These are phyloP conservation scores for Eucalyptus sp. DNA, from an alignment of 345 rosid species.

Conservation along the genomic window DNA sequence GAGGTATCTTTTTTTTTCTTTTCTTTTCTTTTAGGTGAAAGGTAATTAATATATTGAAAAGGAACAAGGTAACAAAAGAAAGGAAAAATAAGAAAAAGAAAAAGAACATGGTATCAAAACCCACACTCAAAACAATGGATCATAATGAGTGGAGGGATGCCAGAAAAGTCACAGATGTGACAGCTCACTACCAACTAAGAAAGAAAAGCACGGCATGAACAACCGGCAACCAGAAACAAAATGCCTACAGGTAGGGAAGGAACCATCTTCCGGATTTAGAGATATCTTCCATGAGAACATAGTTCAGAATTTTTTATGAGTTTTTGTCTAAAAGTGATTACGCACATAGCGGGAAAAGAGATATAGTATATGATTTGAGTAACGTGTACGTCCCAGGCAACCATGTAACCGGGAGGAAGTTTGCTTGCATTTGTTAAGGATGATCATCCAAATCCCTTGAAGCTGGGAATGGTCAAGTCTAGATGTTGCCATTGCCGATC, in stretches of 20 bases:
- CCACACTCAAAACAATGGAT: too few species aligned
- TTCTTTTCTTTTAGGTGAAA: too few species aligned
- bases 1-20: not conserved
- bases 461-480: not conserved
- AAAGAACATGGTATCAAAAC: too few species aligned
- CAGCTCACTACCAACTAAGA: too few species aligned
- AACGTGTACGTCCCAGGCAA: not conserved
- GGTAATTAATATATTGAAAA: too few species aligned
- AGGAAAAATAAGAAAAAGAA: too few species aligned
- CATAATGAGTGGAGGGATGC: too few species aligned
- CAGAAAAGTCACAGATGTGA: too few species aligned
- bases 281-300: not conserved
- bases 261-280: not conserved
- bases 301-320: not conserved
- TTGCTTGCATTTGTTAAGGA: not conserved
- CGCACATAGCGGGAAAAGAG: not conserved
- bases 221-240: too few species aligned
- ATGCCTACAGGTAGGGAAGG: too few species aligned
- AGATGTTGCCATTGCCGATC: not conserved
- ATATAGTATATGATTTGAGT: not conserved
- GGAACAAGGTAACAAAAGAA: too few species aligned
- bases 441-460: not conserved
- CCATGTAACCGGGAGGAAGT: not conserved
- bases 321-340: not conserved
- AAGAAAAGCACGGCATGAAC: too few species aligned